Conservation (phyloP, 257 asterid genomes). For the Phtheirospermum japonicum region DNA sequence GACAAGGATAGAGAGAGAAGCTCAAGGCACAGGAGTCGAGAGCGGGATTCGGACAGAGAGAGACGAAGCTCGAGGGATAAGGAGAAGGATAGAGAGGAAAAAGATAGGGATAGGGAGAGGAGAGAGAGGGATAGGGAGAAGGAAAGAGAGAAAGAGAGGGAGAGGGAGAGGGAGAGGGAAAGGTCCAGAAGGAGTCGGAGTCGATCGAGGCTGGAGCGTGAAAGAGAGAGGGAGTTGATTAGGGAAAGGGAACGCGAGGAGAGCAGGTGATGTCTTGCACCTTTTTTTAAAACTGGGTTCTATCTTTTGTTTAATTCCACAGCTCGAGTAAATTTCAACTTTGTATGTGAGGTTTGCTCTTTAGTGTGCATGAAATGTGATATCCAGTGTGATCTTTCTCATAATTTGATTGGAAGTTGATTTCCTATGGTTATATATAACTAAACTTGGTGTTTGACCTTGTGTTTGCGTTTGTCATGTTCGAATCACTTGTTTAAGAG, state of each 20-base stretch:
- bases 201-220: conserved; percentile 49
- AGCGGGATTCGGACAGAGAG: conserved; percentile 51
- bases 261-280: conserved; percentile 61
- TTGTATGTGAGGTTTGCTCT: conserved; percentile 11
- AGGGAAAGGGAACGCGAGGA: conserved; percentile 81
- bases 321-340: not conserved
- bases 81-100: conserved; percentile 46
- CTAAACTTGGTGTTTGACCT: not conserved
- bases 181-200: conserved; percentile 78
- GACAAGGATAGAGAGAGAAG: conserved; percentile 62
- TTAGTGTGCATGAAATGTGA: conserved; percentile 14
- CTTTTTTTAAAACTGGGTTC: conserved; percentile 5
- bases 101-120: conserved; percentile 39
- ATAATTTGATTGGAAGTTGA: not conserved
- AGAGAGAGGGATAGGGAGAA: conserved; percentile 36
- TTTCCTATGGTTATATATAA: not conserved
- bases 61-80: conserved; percentile 46
- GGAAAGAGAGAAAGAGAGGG: conserved; percentile 46
- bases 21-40: conserved; percentile 57
- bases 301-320: conserved; percentile 5
- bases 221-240: conserved; percentile 56
- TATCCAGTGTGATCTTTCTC: not conserved
- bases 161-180: conserved; percentile 27
- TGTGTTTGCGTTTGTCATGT: no score
- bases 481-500: no score